Percentiles rank a stretch among this genome's conserved stretches.
Conservation (phyloP, 1,284 basidiomycete genomes). For the Xanthoconium separans region DNA sequence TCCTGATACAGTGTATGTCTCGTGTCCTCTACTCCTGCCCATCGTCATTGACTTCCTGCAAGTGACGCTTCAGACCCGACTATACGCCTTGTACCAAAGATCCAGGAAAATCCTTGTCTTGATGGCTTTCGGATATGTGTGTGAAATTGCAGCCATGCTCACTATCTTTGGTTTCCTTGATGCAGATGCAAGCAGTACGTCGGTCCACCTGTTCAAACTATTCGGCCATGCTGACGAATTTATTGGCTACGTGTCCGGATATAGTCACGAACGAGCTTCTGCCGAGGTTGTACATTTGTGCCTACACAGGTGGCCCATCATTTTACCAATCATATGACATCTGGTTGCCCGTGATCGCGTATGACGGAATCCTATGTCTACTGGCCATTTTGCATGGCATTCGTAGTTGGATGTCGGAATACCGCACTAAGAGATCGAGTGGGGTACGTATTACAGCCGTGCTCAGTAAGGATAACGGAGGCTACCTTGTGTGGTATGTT, state of each 20-base stretch:
- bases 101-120: conserved; percentile 11
- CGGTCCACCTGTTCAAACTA: background rate
- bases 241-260: no score
- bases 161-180: conserved; percentile 4
- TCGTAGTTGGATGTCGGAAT: conserved; percentile 5
- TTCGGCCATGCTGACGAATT: background rate
- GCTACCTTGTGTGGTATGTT: conserved; percentile 24
- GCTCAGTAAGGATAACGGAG: conserved; percentile 15
- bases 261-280: conserved; percentile 14
- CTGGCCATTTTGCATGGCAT: conserved; percentile 16
- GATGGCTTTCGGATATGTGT: conserved; percentile 10
- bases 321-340: conserved; percentile 13
- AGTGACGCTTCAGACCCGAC: conserved; percentile 16
- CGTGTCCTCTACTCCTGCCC: background rate
- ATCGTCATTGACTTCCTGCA: background rate
- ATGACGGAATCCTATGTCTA: conserved; percentile 12
- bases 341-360: conserved; percentile 20
- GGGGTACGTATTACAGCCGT: conserved; percentile 4
- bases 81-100: conserved; percentile 17
- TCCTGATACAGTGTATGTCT: conserved; percentile 15
- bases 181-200: conserved; percentile 7
- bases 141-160: conserved; percentile 8
- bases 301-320: conserved; percentile 2
- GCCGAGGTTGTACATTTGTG: conserved; percentile 15
- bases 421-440: background rate